These are phyloP conservation scores for Clavariopsis aquatica DNA, from an alignment of 495 filamentous ascomycete species.

Conservation along the genomic window DNA sequence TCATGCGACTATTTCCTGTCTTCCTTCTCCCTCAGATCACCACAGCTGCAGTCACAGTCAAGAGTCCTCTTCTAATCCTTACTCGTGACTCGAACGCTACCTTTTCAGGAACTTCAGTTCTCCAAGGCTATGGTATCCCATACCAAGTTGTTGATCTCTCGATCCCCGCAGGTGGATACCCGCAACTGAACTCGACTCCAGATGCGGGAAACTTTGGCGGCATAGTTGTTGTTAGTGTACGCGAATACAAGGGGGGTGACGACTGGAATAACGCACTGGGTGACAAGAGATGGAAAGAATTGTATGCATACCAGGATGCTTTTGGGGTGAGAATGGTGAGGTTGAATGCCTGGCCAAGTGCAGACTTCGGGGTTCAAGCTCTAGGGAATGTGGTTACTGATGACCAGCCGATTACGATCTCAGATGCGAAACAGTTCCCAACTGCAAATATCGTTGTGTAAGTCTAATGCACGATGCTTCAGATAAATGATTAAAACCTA, in stretches of 20 bases:
- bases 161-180: constrained; percentile 51
- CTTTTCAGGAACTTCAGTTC: constrained; percentile 53
- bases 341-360: constrained; percentile 58
- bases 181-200: constrained; percentile 50
- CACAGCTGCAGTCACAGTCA: constrained; percentile 33
- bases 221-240: constrained; percentile 57
- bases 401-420: constrained; percentile 26
- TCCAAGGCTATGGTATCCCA: constrained; percentile 64
- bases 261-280: constrained; percentile 57
- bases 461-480: too few relatives aligned
- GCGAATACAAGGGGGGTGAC: constrained; percentile 53
- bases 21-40: background rate
- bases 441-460: constrained; percentile 29
- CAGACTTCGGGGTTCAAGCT: constrained; percentile 49
- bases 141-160: constrained; percentile 58
- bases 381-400: constrained; percentile 8
- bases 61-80: constrained; percentile 58
- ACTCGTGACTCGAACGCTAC: constrained; percentile 53
- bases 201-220: constrained; percentile 58
- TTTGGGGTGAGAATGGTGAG: constrained; percentile 63
- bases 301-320: constrained; percentile 59
- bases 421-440: constrained; percentile 22
- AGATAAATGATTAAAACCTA: too few relatives aligned
- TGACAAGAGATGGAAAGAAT: constrained; percentile 56
- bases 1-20: background rate